These are phyloP conservation scores for Pestalotiopsis sp. DNA, from an alignment of 2,329 filamentous ascomycete species.

Conservation along the genomic window DNA sequence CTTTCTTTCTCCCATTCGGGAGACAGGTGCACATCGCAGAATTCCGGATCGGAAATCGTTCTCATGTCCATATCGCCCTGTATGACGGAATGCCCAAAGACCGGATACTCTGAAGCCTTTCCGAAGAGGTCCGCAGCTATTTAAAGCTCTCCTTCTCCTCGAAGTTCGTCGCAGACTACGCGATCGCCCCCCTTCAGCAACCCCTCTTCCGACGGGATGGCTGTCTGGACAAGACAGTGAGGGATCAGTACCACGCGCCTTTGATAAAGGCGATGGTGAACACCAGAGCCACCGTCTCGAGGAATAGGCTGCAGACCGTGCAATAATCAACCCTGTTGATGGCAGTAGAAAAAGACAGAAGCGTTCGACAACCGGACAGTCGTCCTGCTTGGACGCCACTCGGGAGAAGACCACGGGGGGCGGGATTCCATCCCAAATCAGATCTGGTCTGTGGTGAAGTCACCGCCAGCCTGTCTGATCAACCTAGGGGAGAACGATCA, in stretches of 20 bases:
- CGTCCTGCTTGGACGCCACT: not conserved
- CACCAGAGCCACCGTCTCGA: not conserved
- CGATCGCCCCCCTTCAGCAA: not conserved
- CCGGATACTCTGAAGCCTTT: not conserved
- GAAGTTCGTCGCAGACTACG: not conserved
- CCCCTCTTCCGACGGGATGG: not conserved
- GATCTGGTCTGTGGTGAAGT: not conserved
- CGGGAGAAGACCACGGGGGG: not conserved
- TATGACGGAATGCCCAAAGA: not conserved
- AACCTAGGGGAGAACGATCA: not conserved
- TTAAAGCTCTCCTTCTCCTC: not conserved
- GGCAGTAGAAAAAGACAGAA: not conserved
- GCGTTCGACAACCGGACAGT: not conserved
- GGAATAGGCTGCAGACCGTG: not conserved
- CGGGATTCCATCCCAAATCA: not conserved
- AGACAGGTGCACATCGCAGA: not conserved
- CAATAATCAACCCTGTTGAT: not conserved
- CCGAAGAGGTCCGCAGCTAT: not conserved
- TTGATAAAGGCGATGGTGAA: not conserved
- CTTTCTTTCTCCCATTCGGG: not conserved
- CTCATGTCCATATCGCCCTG: not conserved
- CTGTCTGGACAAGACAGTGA: not conserved
- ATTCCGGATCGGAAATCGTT: not conserved
- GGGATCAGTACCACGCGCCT: not conserved
- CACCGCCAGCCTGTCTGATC: not conserved